Percentiles rank a stretch among this genome's conserved stretches.
Evolutionary conservation across 1,284 basidiomycete genomes (phyloP).

Genomic region (Tilletiopsis washingtonensis): DNA sequence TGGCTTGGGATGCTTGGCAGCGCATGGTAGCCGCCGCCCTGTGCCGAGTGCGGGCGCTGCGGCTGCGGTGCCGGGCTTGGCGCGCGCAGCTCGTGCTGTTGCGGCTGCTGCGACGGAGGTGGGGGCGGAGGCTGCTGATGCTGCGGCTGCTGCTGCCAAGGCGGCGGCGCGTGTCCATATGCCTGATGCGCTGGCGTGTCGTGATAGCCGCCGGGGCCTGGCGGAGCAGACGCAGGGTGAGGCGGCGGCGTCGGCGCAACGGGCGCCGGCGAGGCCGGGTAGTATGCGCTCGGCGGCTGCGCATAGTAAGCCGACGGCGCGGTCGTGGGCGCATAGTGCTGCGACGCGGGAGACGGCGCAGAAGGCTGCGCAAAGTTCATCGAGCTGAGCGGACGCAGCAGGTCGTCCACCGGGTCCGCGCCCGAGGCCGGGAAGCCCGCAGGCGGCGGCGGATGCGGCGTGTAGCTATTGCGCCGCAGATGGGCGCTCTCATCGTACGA

Average conservation of each 20-base stretch:
- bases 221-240: neutral
- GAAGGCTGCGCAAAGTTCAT: neutral
- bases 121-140: neutral
- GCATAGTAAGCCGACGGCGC: neutral
- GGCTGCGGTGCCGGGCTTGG: neutral
- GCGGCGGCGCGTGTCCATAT: neutral
- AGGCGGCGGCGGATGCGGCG: neutral
- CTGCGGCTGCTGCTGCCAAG: neutral
- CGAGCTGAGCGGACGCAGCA: slow-evolving; percentile 8
- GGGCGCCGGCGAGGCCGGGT: neutral
- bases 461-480: neutral
- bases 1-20: neutral
- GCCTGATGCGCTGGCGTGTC: neutral
- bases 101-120: neutral
- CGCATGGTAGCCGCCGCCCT: neutral
- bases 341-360: neutral
- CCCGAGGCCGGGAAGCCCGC: neutral
- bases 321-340: neutral
- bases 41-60: neutral
- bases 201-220: neutral
- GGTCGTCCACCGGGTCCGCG: slow-evolving; percentile 1
- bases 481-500: slow-evolving; percentile 1
- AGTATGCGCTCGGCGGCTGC: neutral
- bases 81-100: neutral
- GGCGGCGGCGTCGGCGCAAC: neutral